A percentile compares a stretch with the other conserved stretches of the same genome.
Evolutionary conservation across 805 yeast genomes (phyloP).

Genomic region (Starmera caribaea): DNA sequence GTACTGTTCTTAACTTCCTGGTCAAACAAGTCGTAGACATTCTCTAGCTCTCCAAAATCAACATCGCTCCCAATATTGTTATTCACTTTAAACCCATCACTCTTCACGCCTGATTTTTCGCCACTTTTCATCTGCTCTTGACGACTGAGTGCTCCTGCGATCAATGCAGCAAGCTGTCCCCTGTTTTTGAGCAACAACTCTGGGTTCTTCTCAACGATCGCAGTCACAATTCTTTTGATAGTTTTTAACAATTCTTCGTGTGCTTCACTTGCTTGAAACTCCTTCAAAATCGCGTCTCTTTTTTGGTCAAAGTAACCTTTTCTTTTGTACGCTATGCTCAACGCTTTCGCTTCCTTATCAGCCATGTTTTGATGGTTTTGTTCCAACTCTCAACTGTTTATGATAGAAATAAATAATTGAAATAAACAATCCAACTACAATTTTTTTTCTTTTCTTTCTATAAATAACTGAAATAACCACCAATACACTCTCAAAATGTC

Average conservation of each 20-base stretch:
- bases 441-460: no score
- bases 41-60: conserved; percentile 1
- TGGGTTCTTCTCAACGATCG: conserved; percentile 12
- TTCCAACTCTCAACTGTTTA: background rate
- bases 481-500: no score
- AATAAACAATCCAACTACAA: no score
- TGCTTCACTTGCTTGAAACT: conserved; percentile 10
- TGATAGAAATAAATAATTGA: no score
- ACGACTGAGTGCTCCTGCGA: conserved; percentile 12
- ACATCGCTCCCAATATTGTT: background rate
- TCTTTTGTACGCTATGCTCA: conserved; percentile 11
- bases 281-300: conserved; percentile 7
- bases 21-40: conserved; percentile 10
- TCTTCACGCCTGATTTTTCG: background rate
- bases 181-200: conserved; percentile 13
- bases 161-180: conserved; percentile 15
- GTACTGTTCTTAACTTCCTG: conserved; percentile 11
- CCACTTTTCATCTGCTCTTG: background rate
- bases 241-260: conserved; percentile 7
- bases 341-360: conserved; percentile 4
- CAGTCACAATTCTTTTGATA: conserved; percentile 7
- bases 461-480: no score
- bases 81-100: background rate
- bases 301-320: conserved; percentile 13
- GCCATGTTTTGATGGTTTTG: background rate